Evolutionary conservation across 371 early-diverging fungal species (phyloP).

Genomic region (Vairimorpha necatrix): DNA sequence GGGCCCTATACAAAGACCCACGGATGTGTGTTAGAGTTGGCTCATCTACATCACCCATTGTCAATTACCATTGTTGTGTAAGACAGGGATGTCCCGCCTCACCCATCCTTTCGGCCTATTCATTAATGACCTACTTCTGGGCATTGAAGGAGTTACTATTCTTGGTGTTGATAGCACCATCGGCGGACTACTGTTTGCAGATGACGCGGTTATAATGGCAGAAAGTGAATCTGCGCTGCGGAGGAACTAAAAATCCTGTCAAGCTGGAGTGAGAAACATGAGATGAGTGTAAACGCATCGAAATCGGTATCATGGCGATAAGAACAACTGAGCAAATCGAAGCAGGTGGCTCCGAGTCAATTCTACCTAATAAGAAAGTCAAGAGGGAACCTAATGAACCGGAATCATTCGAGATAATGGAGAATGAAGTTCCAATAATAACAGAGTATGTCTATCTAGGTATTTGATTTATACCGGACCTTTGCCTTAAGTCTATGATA

Average conservation of each 20-base stretch:
- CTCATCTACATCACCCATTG: background rate
- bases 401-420: slow-evolving; percentile 1
- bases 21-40: slow-evolving; percentile 10
- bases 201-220: slow-evolving; percentile 42
- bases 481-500: background rate
- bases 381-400: background rate
- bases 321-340: background rate
- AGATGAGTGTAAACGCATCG: slow-evolving; percentile 21
- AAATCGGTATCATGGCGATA: slow-evolving; percentile 32
- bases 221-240: slow-evolving; percentile 3
- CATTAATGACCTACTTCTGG: slow-evolving; percentile 27
- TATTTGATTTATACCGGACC: background rate
- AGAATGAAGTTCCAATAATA: background rate
- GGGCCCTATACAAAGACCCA: slow-evolving; percentile 14
- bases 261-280: slow-evolving; percentile 10
- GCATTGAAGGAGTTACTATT: slow-evolving; percentile 4
- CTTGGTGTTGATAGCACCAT: background rate
- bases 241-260: background rate
- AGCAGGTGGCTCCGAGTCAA: background rate
- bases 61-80: slow-evolving; percentile 26
- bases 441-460: slow-evolving; percentile 1
- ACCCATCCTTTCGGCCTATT: slow-evolving; percentile 30
- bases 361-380: background rate
- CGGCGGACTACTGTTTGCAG: slow-evolving; percentile 36
- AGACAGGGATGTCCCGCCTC: slow-evolving; percentile 36